These are phyloP conservation scores for Cucumis cinereus DNA, from an alignment of 306 rosid genomes.

Conservation along the genomic window DNA sequence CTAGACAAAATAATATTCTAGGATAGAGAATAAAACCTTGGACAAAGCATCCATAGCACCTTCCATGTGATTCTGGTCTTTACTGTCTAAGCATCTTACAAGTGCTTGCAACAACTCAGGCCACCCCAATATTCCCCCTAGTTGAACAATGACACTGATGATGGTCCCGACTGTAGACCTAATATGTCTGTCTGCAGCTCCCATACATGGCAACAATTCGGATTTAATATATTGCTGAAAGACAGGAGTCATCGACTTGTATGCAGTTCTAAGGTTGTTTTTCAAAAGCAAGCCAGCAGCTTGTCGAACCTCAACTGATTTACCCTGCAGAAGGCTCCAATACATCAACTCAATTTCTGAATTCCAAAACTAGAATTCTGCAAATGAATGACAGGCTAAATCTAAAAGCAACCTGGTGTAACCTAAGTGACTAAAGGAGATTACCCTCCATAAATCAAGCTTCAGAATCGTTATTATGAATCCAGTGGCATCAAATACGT, in stretches of 20 bases:
- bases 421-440: too few species aligned
- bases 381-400: not conserved
- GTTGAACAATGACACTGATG: constrained; percentile 67
- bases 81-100: constrained; percentile 81
- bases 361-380: not conserved
- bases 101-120: constrained; percentile 92
- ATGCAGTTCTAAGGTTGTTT: constrained; percentile 67
- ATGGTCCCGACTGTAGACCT: constrained; percentile 90
- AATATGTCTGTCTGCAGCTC: constrained; percentile 77
- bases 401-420: not conserved
- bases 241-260: constrained; percentile 44
- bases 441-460: too few species aligned
- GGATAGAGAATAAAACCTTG: constrained; percentile 41
- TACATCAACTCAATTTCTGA: not conserved
- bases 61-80: constrained; percentile 89
- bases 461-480: too few species aligned
- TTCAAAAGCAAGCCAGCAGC: constrained; percentile 87
- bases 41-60: constrained; percentile 99
- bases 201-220: constrained; percentile 87
- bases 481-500: too few species aligned
- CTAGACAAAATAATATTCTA: not conserved
- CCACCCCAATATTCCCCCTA: constrained; percentile 82
- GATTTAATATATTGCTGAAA: constrained; percentile 82
- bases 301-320: constrained; percentile 85
- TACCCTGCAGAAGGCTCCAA: constrained; percentile 40